Evolutionary conservation across 495 filamentous ascomycete species (phyloP), one percentile per base, ranked within the genome.

Genomic region (Amniculicola lignicola): DNA sequence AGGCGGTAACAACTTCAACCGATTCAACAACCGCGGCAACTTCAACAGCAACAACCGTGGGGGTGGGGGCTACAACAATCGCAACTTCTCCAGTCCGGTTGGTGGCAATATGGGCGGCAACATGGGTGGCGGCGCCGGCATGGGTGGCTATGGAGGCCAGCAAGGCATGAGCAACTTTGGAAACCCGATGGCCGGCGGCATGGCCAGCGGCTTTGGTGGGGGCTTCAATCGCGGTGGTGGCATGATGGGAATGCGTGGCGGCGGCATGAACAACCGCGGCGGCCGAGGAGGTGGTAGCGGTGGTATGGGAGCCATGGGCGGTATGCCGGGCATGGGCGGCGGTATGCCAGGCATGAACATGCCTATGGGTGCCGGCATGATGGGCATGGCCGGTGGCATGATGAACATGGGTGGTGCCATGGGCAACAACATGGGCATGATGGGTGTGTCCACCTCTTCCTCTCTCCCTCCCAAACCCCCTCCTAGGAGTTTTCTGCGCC

Each of bases 181-280:
- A 62, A 68, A 61, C 71, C 67, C 61, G 72, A 67, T 54, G 2
- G 82, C 86, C 50, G 86, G 85, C 37, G 82, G 81, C 12, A 72
- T 77, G 40, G 78, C 77, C 41, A 73, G 74, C 15, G 52, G 55
- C 15, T 46, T 87, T 33, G 53, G 55, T 16, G 52, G 87, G 21
- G 53, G 53, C 43, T 59, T 61, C 27, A 63, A 40, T 19, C 85
- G 88, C 39, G 82, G 87, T 33, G 66, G 57, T 21, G 64, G 51
- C 57, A 63, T 67, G 61, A 64, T 53, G 14, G 58, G 49, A 4
- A 62, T 39, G 9, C 66, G 69, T 65, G 54, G 59, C 19, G 63
- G 63, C 29, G 65, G 60, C 28, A 67, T 66, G 61, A 36, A 51
- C 40, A 64, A 59, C 47, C 59, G 54, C 18, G 51, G 63, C 41